Evolutionary conservation across 1,284 basidiomycete species (phyloP).

Genomic region (Bjerkandera adusta): DNA sequence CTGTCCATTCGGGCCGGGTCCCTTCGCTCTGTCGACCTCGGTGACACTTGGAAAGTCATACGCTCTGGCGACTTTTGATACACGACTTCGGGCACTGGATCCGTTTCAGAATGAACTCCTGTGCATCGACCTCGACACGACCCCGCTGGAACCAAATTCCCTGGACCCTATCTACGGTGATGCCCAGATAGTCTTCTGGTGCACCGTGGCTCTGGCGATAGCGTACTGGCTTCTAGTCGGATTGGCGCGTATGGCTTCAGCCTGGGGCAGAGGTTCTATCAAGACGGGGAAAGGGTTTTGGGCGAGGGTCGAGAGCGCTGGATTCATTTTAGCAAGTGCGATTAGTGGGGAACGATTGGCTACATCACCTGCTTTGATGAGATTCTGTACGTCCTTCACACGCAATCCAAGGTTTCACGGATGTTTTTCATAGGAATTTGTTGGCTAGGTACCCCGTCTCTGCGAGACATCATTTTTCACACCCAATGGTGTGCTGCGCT

Average conservation of each 20-base stretch:
- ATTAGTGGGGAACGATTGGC: slow-evolving; percentile 89
- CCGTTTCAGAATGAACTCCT: slow-evolving; percentile 76
- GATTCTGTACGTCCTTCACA: slow-evolving; percentile 66
- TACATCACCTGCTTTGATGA: slow-evolving; percentile 80
- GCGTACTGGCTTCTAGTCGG: slow-evolving; percentile 83
- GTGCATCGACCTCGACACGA: slow-evolving; percentile 79
- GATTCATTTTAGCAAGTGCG: slow-evolving; percentile 88
- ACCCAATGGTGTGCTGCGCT: slow-evolving; percentile 88
- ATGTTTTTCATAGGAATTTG: slow-evolving; percentile 2
- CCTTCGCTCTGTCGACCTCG: slow-evolving; percentile 78
- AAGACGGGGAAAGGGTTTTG: slow-evolving; percentile 59
- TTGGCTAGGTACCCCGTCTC: slow-evolving; percentile 79
- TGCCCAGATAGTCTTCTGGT: slow-evolving; percentile 81
- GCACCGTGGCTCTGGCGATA: slow-evolving; percentile 73
- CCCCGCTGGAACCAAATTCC: slow-evolving; percentile 64
- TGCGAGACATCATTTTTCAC: slow-evolving; percentile 91
- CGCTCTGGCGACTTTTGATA: slow-evolving; percentile 81
- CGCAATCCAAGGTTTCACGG: not conserved
- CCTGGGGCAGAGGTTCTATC: slow-evolving; percentile 72
- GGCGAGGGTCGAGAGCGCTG: slow-evolving; percentile 72
- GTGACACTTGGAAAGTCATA: slow-evolving; percentile 72
- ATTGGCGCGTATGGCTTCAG: slow-evolving; percentile 78
- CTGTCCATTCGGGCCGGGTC: slow-evolving; percentile 75
- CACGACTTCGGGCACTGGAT: slow-evolving; percentile 86
- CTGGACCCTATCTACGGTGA: slow-evolving; percentile 62